These are phyloP conservation scores for Lichenothelia convexa DNA, from an alignment of 495 filamentous ascomycete genomes.

Conservation along the genomic window DNA sequence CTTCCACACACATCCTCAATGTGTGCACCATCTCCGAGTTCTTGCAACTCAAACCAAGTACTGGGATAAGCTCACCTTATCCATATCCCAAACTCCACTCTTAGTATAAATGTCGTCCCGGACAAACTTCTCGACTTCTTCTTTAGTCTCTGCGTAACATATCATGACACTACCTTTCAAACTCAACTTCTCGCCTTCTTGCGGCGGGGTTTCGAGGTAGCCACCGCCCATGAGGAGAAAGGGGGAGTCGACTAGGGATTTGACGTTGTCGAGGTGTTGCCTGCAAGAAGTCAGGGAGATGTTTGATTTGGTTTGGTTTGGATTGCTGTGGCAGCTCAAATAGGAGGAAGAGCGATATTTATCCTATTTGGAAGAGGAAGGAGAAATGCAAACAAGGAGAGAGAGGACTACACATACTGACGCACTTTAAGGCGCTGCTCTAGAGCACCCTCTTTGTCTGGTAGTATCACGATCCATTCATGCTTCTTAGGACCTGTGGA, in stretches of 20 bases:
- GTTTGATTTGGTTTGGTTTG: background rate
- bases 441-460: slow-evolving; percentile 51
- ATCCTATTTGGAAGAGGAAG: no score
- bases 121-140: slow-evolving; percentile 47
- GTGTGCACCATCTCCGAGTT: background rate
- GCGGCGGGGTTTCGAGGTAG: slow-evolving; percentile 46
- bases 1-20: background rate
- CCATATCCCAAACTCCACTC: slow-evolving; percentile 67
- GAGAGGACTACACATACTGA: slow-evolving; percentile 31
- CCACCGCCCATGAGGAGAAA: slow-evolving; percentile 46
- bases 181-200: slow-evolving; percentile 39
- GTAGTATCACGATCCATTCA: slow-evolving; percentile 76
- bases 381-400: no score
- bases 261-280: slow-evolving; percentile 36
- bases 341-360: no score
- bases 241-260: slow-evolving; percentile 25
- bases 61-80: slow-evolving; percentile 32
- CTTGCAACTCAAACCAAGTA: background rate
- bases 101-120: slow-evolving; percentile 53
- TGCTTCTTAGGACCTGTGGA: slow-evolving; percentile 29
- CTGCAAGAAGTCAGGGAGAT: no score
- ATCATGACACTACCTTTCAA: slow-evolving; percentile 58
- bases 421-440: slow-evolving; percentile 54
- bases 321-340: background rate
- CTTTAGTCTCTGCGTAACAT: slow-evolving; percentile 40